These are phyloP conservation scores for Vitellaria paradoxa DNA, from an alignment of 179 eudicot genomes.

Conservation along the genomic window DNA sequence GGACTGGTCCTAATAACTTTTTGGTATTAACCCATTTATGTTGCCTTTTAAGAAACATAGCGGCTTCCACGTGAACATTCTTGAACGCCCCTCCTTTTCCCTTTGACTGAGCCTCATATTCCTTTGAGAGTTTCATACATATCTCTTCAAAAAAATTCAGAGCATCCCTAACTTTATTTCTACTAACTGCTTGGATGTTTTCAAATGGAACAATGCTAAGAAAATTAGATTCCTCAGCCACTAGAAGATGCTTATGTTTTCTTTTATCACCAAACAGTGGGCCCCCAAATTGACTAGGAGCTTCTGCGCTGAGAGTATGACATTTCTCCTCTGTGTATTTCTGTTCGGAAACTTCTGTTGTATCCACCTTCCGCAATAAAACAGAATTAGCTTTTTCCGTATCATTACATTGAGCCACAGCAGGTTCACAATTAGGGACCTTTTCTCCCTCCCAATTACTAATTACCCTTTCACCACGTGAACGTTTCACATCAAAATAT, in stretches of 20 bases:
- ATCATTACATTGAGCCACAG: background rate
- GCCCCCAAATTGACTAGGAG: conserved; percentile 1
- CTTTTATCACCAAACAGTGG: conserved; percentile 24
- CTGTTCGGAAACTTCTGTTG: background rate
- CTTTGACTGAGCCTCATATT: conserved; percentile 11
- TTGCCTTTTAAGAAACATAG: conserved; percentile 17
- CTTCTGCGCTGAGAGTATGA: background rate
- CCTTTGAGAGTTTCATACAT: conserved; percentile 31
- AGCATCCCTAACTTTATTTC: conserved; percentile 44
- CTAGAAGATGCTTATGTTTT: background rate
- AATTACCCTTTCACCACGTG: background rate
- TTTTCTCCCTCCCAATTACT: background rate
- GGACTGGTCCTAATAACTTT: conserved; percentile 32
- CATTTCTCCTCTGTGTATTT: background rate
- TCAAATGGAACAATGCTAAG: conserved; percentile 24
- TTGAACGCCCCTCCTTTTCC: background rate
- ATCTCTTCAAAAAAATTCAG: conserved; percentile 41
- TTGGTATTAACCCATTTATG: conserved; percentile 15
- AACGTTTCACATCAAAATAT: background rate
- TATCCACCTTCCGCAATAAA: conserved; percentile 4
- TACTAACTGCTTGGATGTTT: conserved; percentile 18
- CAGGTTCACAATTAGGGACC: background rate
- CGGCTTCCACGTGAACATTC: conserved; percentile 13
- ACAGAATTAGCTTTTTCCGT: background rate
- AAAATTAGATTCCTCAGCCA: conserved; percentile 14